These are phyloP conservation scores for Coffea humblotiana DNA, from an alignment of 305 asterid genomes.

Conservation along the genomic window DNA sequence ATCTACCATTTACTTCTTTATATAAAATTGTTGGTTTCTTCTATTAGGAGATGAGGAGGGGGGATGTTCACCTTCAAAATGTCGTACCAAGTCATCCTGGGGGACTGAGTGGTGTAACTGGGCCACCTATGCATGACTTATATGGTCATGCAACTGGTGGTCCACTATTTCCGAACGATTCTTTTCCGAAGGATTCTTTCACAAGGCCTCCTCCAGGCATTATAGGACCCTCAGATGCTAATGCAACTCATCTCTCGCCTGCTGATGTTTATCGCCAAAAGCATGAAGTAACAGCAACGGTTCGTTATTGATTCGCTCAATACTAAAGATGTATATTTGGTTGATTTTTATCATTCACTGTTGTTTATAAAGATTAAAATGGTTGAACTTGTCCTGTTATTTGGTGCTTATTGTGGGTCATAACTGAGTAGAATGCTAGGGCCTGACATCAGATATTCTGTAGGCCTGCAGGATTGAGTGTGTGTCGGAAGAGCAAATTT, in stretches of 20 bases:
- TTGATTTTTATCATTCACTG: not conserved
- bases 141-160: constrained; percentile 58
- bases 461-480: not conserved
- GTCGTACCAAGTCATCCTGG: constrained; percentile 53
- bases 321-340: not conserved
- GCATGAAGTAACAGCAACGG: constrained; percentile 97
- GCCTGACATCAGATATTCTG: not conserved
- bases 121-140: constrained; percentile 60
- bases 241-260: constrained; percentile 58
- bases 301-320: constrained; percentile 33
- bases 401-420: not conserved
- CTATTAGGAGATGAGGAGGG: constrained; percentile 68
- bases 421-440: not conserved
- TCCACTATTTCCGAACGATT: constrained; percentile 57
- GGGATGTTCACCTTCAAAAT: constrained; percentile 61
- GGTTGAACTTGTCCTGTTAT: not conserved
- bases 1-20: not conserved
- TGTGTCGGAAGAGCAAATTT: not conserved
- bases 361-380: not conserved
- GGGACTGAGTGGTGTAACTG: constrained; percentile 45
- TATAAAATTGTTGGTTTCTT: constrained; percentile 19
- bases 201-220: constrained; percentile 62
- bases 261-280: constrained; percentile 77
- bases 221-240: constrained; percentile 72
- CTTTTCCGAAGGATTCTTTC: constrained; percentile 53